A percentile compares a stretch with the other conserved stretches of the same genome.
Conservation (phyloP, 257 asterid species). For the Marsdenia floribunda region DNA sequence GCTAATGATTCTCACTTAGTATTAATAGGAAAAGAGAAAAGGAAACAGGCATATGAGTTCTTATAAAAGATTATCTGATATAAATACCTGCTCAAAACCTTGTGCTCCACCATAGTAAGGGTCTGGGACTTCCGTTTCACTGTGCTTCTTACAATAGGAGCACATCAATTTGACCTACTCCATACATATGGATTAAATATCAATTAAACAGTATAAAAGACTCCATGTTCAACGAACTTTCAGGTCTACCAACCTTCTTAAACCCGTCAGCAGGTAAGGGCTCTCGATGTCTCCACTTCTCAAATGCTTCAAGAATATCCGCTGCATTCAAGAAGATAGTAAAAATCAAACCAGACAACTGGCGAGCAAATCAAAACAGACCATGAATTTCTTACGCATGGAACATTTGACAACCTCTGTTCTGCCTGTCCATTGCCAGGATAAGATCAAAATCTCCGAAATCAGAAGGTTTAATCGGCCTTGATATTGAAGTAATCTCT, state of each 20-base stretch:
- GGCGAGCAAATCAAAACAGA: neutral
- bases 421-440: constrained; percentile 88
- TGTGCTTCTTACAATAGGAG: constrained; percentile 69
- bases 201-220: neutral
- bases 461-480: constrained; percentile 79
- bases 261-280: constrained; percentile 50
- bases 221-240: neutral
- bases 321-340: constrained; percentile 25
- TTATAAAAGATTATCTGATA: neutral
- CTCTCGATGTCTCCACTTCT: constrained; percentile 70
- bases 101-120: constrained; percentile 85
- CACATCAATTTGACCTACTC: constrained; percentile 63
- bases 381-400: neutral
- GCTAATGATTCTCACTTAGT: neutral
- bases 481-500: constrained; percentile 73
- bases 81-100: constrained; percentile 82
- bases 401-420: constrained; percentile 50
- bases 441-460: constrained; percentile 86
- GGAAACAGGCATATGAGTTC: neutral
- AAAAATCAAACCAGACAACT: neutral
- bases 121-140: constrained; percentile 75
- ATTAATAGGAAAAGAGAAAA: neutral
- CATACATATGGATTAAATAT: constrained; percentile 7
- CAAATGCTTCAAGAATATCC: constrained; percentile 58
- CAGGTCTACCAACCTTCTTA: constrained; percentile 44